Percentiles rank a stretch among this genome's conserved stretches.
Conservation (phyloP, 306 rosid species). For the Hippophae rhamnoides region DNA sequence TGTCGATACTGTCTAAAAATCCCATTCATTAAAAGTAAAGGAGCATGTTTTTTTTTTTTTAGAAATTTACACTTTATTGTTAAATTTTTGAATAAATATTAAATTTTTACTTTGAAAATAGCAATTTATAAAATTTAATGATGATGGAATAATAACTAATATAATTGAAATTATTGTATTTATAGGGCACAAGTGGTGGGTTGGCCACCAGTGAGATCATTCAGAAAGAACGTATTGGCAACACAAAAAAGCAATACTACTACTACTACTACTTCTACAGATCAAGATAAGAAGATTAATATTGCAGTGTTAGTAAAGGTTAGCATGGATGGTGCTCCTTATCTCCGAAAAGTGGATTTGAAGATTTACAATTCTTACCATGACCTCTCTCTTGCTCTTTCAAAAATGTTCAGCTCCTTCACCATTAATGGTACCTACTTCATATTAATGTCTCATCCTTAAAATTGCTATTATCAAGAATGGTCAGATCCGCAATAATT, state of each 20-base stretch:
- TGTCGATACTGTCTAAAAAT: too few relatives aligned
- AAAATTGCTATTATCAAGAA: neutral
- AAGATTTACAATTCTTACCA: conserved; percentile 52
- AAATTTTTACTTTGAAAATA: too few relatives aligned
- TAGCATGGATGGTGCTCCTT: conserved; percentile 96
- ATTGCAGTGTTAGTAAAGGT: conserved; percentile 61
- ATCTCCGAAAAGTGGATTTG: conserved; percentile 82
- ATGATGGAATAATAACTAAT: too few relatives aligned
- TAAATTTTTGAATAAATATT: too few relatives aligned
- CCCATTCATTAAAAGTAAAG: too few relatives aligned
- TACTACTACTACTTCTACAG: conserved; percentile 30
- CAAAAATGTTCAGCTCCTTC: conserved; percentile 77
- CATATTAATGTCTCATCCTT: neutral
- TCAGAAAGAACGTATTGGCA: conserved; percentile 56
- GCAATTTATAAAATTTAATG: too few relatives aligned
- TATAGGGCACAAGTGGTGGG: conserved; percentile 82
- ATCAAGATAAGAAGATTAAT: conserved; percentile 22
- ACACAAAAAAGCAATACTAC: conserved; percentile 33
- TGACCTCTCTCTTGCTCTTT: conserved; percentile 67
- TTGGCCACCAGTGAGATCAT: conserved; percentile 88
- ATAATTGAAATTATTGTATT: too few relatives aligned
- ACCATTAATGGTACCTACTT: conserved; percentile 35
- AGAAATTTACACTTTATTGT: too few relatives aligned
- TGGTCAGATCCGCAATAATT: too few relatives aligned
- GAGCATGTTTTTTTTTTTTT: too few relatives aligned